Evolutionary conservation across 805 yeast species (phyloP).

Genomic region (Limtongozyma cylindracea): DNA sequence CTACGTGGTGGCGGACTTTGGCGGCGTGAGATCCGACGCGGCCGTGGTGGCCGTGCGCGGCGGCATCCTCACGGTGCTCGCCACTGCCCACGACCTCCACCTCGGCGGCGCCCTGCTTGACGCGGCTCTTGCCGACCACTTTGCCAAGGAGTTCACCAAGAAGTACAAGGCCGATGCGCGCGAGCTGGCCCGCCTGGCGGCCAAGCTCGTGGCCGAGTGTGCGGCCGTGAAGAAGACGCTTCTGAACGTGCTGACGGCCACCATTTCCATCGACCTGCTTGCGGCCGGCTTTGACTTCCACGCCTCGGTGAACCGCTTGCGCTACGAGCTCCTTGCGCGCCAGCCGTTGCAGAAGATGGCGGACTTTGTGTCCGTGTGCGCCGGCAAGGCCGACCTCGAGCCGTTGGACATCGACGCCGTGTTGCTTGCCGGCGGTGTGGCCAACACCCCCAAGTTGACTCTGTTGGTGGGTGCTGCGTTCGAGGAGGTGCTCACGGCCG

Average conservation of each 20-base stretch:
- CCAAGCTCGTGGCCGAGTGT: slow-evolving; percentile 70
- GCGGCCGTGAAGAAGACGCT: slow-evolving; percentile 74
- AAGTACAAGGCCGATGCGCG: slow-evolving; percentile 64
- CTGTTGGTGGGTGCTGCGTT: slow-evolving; percentile 45
- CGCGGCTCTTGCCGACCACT: slow-evolving; percentile 50
- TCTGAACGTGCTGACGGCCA: slow-evolving; percentile 69
- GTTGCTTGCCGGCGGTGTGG: slow-evolving; percentile 77
- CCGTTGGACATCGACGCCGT: slow-evolving; percentile 77
- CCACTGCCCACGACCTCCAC: slow-evolving; percentile 59
- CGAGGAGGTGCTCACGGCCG: slow-evolving; percentile 58
- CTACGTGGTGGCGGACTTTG: slow-evolving; percentile 86
- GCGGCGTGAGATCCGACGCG: slow-evolving; percentile 89
- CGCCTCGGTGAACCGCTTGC: slow-evolving; percentile 77
- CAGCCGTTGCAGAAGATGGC: slow-evolving; percentile 53
- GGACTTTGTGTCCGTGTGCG: slow-evolving; percentile 46
- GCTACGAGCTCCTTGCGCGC: slow-evolving; percentile 76
- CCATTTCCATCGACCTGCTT: slow-evolving; percentile 83
- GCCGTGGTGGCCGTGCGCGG: slow-evolving; percentile 87
- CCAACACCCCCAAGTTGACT: slow-evolving; percentile 82
- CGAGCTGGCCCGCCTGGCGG: slow-evolving; percentile 57
- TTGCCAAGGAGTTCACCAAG: slow-evolving; percentile 87
- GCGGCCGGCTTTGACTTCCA: slow-evolving; percentile 90
- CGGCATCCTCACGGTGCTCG: slow-evolving; percentile 72
- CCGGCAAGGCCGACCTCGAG: slow-evolving; percentile 67
- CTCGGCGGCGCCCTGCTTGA: slow-evolving; percentile 84